Base-by-base conservation (phyloP, 2,329 filamentous ascomycete genomes). In the Fusarium annulatum region DNA sequence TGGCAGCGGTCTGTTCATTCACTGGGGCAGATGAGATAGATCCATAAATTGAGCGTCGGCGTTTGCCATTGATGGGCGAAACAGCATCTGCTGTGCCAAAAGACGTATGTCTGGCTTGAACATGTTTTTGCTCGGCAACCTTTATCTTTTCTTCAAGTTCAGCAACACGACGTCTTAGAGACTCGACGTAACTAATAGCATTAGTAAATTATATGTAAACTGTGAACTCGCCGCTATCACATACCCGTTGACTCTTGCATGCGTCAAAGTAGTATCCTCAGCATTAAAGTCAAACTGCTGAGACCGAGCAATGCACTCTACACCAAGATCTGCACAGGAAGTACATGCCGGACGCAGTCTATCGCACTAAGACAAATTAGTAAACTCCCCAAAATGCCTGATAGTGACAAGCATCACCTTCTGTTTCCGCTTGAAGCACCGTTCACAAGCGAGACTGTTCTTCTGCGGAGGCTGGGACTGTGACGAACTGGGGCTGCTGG, bases 361-460 rank as follows among this genome's bases (percentile, higher is more conserved):
- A 41, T 72, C 69, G 7, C 69, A 72, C 53, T 71, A 34, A 6
- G 0, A 21, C 9, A 15, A 1, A 19, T 36, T 9, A 65, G n/a
- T 19, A 5, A 36, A 3, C 10, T 7, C 7, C 2, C 1, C 15
- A 21, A 36, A 0, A 5, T 26, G 18, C 9, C n/a, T 10, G 1
- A 15, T 14, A 33, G 14, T 5, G 7, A 21, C 21, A n/a, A 9
- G 16, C 14, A 12, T 48, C 5, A 64, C 38, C 64, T 74, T 70
- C 67, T 73, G 67, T 30, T 75, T 69, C 26, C 73, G 63, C 42
- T 64, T 72, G 58, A 67, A 71, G 60, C 73, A 74, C 10, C 71
- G 64, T 11, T 72, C 64, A 43, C 71, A 74, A 14, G 71, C 71
- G 16, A 72, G 34, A 23, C 46, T 64, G 28, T 67, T 48, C 68